Base-by-base conservation (phyloP, 1,139 yeast species). In the Nakaseomyces sp. region DNA sequence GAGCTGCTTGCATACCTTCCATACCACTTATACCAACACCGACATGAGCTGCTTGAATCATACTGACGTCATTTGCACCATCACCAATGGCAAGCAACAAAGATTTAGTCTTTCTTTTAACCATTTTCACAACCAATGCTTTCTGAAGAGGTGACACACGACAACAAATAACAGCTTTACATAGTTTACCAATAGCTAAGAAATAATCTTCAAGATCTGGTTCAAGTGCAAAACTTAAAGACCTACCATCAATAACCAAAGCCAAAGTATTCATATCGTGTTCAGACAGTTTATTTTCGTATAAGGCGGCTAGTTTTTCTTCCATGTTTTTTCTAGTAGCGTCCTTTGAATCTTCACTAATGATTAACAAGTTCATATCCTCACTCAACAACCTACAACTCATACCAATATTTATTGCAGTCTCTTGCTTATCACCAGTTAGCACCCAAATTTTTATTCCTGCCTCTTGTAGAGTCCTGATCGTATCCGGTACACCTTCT, bases 1-100 rank as follows among this genome's bases (percentile, higher is more conserved):
- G 75, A 0, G 98, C 97, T 7, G 98, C 98, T 65, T 93, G 99
- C 88, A 89, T 89, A 55, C 99, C 99, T 68, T 93, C 98, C 86
- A 87, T 85, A 55, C 99, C 99, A 58, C 93, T 86, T 53, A 91
- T 91, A 61, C 99, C 99, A 38, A 91, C 94, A 48, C 99, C 99
- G 42, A 91, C 95, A 64, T 91, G 96, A 0, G 98, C 98, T 12
- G 97, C 96, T 65, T 91, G 98, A 54, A 91, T 91, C 99, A 91
- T 91, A 37, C 95, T 85, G 25, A 91, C 98, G 68, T 91, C 99
- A 60, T 91, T 91, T 3, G 98, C 96, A 54, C 98, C 99, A 67
- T 91, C 99, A 43, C 99, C 99, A 60, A 91, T 84, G 0, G 98
- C 97, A 49, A 93, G 71, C 20, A 93, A 68, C 56, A 91, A 69